Conservation (phyloP, 495 filamentous ascomycete genomes). For the Xylaria nigripes region DNA sequence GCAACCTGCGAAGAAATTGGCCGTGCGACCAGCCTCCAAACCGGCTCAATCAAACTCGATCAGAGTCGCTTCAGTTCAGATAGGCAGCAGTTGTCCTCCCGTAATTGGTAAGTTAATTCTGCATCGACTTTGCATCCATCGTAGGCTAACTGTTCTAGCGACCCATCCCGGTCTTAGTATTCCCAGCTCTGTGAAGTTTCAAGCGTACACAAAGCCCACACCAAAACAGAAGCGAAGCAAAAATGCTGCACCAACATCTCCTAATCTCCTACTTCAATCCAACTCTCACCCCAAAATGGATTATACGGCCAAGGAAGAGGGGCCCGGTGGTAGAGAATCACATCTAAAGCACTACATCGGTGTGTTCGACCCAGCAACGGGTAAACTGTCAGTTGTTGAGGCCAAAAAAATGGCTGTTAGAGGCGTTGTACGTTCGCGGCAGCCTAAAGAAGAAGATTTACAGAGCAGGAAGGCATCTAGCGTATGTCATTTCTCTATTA, state of each 20-base stretch:
- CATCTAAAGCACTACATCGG: slow-evolving; percentile 80
- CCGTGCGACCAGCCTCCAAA: slow-evolving; percentile 37
- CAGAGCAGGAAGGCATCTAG: slow-evolving; percentile 27
- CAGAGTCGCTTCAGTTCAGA: slow-evolving; percentile 50
- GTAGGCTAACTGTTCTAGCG: slow-evolving; percentile 36
- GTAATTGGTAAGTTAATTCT: slow-evolving; percentile 48
- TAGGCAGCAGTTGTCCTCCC: slow-evolving; percentile 52
- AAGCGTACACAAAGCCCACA: slow-evolving; percentile 49
- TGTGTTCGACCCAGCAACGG: slow-evolving; percentile 66
- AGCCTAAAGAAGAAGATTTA: slow-evolving; percentile 32
- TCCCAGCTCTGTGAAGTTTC: slow-evolving; percentile 48
- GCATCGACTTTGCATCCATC: neutral
- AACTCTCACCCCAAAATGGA: slow-evolving; percentile 69
- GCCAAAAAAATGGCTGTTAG: slow-evolving; percentile 68
- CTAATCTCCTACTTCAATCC: slow-evolving; percentile 67
- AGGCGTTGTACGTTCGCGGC: slow-evolving; percentile 50
- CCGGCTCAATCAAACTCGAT: slow-evolving; percentile 32
- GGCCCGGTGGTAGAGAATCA: slow-evolving; percentile 45
- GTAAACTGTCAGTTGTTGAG: slow-evolving; percentile 64
- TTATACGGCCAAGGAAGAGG: slow-evolving; percentile 70
- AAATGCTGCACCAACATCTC: slow-evolving; percentile 36
- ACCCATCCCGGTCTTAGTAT: slow-evolving; percentile 59
- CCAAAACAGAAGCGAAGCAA: slow-evolving; percentile 28
- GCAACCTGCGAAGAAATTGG: slow-evolving; percentile 54
- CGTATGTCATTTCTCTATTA: slow-evolving; percentile 26